Conservation (phyloP, 2,329 filamentous ascomycete species). For the Boeremia exigua region DNA sequence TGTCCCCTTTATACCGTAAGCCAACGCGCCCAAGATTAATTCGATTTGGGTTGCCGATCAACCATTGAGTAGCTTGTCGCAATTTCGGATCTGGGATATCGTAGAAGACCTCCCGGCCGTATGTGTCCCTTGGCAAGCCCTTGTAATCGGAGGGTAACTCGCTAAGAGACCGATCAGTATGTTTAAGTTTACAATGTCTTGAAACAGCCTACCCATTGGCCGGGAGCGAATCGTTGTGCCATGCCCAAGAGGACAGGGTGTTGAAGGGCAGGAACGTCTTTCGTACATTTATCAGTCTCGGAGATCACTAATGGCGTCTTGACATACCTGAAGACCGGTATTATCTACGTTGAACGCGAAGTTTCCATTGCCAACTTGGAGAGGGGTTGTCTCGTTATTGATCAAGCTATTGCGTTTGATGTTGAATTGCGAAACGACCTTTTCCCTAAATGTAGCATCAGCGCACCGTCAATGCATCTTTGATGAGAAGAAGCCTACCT, state of each 20-base stretch:
- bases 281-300: too few species aligned
- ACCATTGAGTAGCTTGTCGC: constrained; percentile 55
- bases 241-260: constrained; percentile 52
- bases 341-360: constrained; percentile 56
- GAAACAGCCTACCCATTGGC: constrained; percentile 35
- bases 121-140: constrained; percentile 50
- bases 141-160: constrained; percentile 32
- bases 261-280: constrained; percentile 49
- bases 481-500: constrained; percentile 4
- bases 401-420: constrained; percentile 27
- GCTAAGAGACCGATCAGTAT: constrained; percentile 8
- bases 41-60: constrained; percentile 60
- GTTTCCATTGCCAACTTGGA: constrained; percentile 57
- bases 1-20: constrained; percentile 49
- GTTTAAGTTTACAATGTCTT: not conserved
- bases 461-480: not conserved
- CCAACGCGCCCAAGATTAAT: constrained; percentile 58
- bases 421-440: constrained; percentile 29
- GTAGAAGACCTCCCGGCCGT: constrained; percentile 51
- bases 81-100: constrained; percentile 50
- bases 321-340: constrained; percentile 50
- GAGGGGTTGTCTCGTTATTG: constrained; percentile 55
- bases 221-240: constrained; percentile 54
- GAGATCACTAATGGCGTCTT: too few species aligned
- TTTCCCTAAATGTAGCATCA: constrained; percentile 3